A percentile compares a stretch with the other conserved stretches of the same genome.
phyloP scores from a whole-genome alignment of 2,329 filamentous ascomycete species.

The Colletotrichum costaricense region DNA sequence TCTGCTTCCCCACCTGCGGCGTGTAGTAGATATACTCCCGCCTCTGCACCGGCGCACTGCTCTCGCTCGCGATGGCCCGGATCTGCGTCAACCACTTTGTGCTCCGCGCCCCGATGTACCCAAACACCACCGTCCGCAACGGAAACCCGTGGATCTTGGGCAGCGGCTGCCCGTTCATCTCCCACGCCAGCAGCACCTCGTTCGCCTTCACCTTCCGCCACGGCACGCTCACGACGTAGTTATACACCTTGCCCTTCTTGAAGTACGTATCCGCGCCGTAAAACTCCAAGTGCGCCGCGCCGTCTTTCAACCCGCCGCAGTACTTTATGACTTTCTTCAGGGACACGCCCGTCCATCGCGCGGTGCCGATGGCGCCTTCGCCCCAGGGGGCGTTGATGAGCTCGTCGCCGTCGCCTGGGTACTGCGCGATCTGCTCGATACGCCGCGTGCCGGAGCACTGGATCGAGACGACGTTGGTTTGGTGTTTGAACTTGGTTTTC shows the following conservation, averaged over 20 bases:
- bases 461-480: constrained; percentile 67
- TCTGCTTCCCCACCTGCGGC: constrained; percentile 76
- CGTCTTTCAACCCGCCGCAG: constrained; percentile 69
- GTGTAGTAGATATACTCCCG: constrained; percentile 77
- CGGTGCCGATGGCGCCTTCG: constrained; percentile 76
- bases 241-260: constrained; percentile 72
- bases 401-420: constrained; percentile 76
- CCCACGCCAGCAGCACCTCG: constrained; percentile 76
- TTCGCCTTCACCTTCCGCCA: constrained; percentile 74
- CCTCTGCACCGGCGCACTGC: constrained; percentile 70
- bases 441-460: constrained; percentile 78
- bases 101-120: constrained; percentile 75
- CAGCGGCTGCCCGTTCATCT: constrained; percentile 76
- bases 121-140: constrained; percentile 70
- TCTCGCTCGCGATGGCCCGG: constrained; percentile 68
- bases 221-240: constrained; percentile 75
- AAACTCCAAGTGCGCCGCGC: constrained; percentile 73
- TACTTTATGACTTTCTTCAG: constrained; percentile 78
- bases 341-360: constrained; percentile 70
- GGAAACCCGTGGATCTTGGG: constrained; percentile 76
- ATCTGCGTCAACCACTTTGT: constrained; percentile 73
- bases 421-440: constrained; percentile 74
- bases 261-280: constrained; percentile 79
- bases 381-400: constrained; percentile 67
- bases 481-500: constrained; percentile 72